These are phyloP conservation scores for Alternaria conjuncta DNA, from an alignment of 2,329 filamentous ascomycete species.

Conservation along the genomic window DNA sequence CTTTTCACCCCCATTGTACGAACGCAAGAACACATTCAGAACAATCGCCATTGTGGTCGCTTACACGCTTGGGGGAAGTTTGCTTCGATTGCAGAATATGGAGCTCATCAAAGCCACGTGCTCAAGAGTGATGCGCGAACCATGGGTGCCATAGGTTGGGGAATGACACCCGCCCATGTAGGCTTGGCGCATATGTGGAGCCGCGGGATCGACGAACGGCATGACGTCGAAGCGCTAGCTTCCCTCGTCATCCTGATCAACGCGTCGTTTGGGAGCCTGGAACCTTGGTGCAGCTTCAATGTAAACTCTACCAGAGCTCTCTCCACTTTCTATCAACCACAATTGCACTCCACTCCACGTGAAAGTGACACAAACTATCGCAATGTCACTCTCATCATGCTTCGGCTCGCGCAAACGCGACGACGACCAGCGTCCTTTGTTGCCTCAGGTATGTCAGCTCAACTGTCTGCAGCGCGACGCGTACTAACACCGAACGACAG, in stretches of 20 bases:
- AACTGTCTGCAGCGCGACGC: background rate
- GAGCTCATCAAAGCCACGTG: background rate
- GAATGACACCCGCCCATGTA: background rate
- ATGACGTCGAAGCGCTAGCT: conserved; percentile 14
- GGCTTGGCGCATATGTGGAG: conserved; percentile 13
- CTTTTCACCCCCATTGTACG: background rate
- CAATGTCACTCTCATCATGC: conserved; percentile 64
- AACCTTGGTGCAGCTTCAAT: conserved; percentile 4
- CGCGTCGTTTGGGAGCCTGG: conserved; percentile 1
- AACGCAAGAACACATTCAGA: background rate
- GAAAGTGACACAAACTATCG: conserved; percentile 6
- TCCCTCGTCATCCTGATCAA: conserved; percentile 15
- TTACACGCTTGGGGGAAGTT: background rate
- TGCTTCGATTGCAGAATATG: background rate
- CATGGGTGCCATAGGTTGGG: background rate
- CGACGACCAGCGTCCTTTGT: conserved; percentile 73
- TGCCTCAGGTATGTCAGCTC: conserved; percentile 62
- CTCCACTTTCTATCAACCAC: background rate
- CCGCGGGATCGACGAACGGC: conserved; percentile 11
- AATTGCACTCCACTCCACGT: background rate
- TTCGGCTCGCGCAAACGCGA: conserved; percentile 65
- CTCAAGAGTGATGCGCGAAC: background rate
- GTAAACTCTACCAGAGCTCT: conserved; percentile 1
- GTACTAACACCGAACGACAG: conserved; percentile 6
- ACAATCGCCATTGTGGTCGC: background rate